phyloP scores from a whole-genome alignment of 108 stramenopile genomes.

The Stephanodiscus triporus region DNA sequence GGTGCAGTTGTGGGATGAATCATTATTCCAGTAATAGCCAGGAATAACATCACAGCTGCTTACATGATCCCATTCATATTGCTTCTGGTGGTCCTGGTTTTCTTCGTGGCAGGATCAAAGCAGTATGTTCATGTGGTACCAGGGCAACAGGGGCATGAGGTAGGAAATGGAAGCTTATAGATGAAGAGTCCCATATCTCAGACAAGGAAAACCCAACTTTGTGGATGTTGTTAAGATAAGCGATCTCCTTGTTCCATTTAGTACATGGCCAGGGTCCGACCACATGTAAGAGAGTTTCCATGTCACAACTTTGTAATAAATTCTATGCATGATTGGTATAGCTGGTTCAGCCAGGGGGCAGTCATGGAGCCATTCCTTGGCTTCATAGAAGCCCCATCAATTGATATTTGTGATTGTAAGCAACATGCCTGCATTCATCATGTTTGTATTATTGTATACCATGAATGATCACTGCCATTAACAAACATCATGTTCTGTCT shows the following conservation, averaged over 20 bases:
- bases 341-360: constrained; percentile 81
- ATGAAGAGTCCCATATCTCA: background rate
- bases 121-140: constrained; percentile 44
- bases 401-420: constrained; percentile 66
- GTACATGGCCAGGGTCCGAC: constrained; percentile 84
- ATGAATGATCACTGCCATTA: too few relatives aligned
- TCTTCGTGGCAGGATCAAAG: constrained; percentile 35
- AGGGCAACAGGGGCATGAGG: background rate
- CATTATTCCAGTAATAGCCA: constrained; percentile 38
- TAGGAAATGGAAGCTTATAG: background rate
- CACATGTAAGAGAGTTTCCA: constrained; percentile 31
- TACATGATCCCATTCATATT: constrained; percentile 49
- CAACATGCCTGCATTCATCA: background rate
- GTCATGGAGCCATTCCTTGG: constrained; percentile 79
- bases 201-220: constrained; percentile 33
- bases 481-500: too few relatives aligned
- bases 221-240: constrained; percentile 41
- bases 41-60: constrained; percentile 43
- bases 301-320: background rate
- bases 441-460: too few relatives aligned
- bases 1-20: constrained; percentile 53
- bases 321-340: background rate
- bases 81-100: constrained; percentile 32
- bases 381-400: constrained; percentile 74
- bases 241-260: constrained; percentile 47